These are phyloP conservation scores for Fistulinella prunicolor DNA, from an alignment of 768 basidiomycete species.

Conservation along the genomic window DNA sequence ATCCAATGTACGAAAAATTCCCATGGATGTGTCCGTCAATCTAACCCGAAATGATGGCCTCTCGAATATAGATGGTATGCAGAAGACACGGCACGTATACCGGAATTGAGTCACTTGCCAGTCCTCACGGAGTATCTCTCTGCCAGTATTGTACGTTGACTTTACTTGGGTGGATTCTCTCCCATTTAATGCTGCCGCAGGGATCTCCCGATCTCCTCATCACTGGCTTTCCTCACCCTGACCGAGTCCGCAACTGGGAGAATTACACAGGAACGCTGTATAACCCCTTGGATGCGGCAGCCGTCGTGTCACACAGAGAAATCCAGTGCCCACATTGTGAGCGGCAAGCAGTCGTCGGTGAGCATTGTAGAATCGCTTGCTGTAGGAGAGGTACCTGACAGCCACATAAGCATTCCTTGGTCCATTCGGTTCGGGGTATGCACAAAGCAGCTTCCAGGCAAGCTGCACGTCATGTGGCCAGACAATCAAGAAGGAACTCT, in stretches of 20 bases:
- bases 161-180: background rate
- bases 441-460: conserved; percentile 39
- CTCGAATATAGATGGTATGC: conserved; percentile 24
- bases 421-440: conserved; percentile 41
- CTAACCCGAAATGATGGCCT: background rate
- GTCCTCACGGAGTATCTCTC: conserved; percentile 7
- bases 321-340: conserved; percentile 33
- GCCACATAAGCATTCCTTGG: conserved; percentile 37
- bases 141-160: conserved; percentile 10
- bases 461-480: conserved; percentile 35
- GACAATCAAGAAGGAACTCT: conserved; percentile 35
- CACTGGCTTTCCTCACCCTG: conserved; percentile 2
- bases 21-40: no score
- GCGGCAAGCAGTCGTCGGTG: conserved; percentile 17
- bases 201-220: conserved; percentile 7
- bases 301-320: conserved; percentile 13
- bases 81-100: conserved; percentile 14
- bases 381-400: background rate
- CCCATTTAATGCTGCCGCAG: conserved; percentile 1
- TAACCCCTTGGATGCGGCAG: conserved; percentile 22
- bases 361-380: background rate
- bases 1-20: conserved; percentile 28
- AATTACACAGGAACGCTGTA: conserved; percentile 1
- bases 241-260: conserved; percentile 11
- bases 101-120: background rate